These are phyloP conservation scores for Centrapalus pauciflorus DNA, from an alignment of 129 eudicot species.

Conservation along the genomic window DNA sequence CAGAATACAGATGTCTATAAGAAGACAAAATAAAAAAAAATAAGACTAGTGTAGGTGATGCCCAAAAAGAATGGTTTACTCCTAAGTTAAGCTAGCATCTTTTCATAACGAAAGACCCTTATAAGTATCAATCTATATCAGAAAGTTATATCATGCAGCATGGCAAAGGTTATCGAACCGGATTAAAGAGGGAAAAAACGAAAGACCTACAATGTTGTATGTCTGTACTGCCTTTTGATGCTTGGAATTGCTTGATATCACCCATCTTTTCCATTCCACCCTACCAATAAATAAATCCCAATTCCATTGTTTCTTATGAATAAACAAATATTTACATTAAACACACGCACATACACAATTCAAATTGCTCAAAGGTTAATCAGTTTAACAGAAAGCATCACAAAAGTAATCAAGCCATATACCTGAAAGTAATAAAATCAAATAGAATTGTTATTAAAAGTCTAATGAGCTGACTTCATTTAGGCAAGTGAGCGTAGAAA, in stretches of 20 bases:
- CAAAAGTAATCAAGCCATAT: background rate
- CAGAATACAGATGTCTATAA: background rate
- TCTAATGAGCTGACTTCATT: background rate
- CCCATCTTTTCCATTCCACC: conserved; percentile 92
- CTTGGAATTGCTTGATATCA: conserved; percentile 52
- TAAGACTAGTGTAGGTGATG: too few relatives aligned
- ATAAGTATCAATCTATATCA: background rate
- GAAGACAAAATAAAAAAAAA: background rate
- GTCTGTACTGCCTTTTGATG: conserved; percentile 45
- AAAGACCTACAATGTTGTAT: conserved; percentile 58
- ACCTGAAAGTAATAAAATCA: background rate
- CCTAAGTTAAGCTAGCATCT: background rate
- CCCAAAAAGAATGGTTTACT: background rate
- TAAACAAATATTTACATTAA: conserved; percentile 21
- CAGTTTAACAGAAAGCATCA: conserved; percentile 12
- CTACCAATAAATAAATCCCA: conserved; percentile 58
- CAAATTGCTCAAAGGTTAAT: conserved; percentile 10
- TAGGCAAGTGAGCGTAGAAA: background rate
- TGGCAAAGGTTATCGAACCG: background rate
- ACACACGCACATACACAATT: background rate
- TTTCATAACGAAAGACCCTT: background rate
- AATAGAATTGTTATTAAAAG: background rate
- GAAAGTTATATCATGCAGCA: background rate
- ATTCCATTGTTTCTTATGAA: conserved; percentile 47
- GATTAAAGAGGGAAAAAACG: conserved; percentile 11